These are phyloP conservation scores for Rugiboletus extremiorientalis DNA, from an alignment of 1,284 basidiomycete genomes.

Conservation along the genomic window DNA sequence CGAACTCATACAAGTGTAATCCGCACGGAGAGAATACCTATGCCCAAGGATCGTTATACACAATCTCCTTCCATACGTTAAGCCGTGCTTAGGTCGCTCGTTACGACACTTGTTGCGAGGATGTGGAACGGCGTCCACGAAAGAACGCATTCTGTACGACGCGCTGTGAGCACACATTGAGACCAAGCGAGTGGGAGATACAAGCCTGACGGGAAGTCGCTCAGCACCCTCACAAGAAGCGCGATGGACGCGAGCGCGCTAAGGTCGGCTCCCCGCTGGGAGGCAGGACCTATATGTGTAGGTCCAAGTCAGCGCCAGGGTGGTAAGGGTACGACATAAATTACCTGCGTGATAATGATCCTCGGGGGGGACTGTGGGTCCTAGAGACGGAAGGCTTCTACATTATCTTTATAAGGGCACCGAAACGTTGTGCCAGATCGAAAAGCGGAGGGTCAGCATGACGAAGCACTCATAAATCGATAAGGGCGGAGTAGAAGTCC, in stretches of 20 bases:
- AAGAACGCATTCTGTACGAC: conserved; percentile 36
- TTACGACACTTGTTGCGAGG: conserved; percentile 68
- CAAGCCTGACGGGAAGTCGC: conserved; percentile 52
- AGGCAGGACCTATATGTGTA: conserved; percentile 40
- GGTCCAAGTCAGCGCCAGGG: conserved; percentile 14
- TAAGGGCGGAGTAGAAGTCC: conserved; percentile 31
- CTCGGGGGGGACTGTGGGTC: conserved; percentile 36
- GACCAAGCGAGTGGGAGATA: conserved; percentile 6
- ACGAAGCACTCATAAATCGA: conserved; percentile 27
- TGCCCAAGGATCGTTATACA: conserved; percentile 17
- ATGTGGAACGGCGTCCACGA: conserved; percentile 54
- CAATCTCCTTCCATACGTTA: conserved; percentile 51
- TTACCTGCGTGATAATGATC: conserved; percentile 34
- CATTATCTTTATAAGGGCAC: conserved; percentile 35
- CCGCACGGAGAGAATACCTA: conserved; percentile 15
- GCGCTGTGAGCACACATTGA: conserved; percentile 3
- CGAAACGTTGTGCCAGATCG: conserved; percentile 22
- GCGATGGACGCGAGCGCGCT: conserved; percentile 68
- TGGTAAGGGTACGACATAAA: conserved; percentile 21
- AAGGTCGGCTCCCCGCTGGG: conserved; percentile 64
- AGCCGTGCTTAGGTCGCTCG: conserved; percentile 68
- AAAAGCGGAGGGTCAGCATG: conserved; percentile 15
- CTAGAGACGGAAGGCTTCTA: conserved; percentile 19
- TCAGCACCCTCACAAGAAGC: conserved; percentile 69
- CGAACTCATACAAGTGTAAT: conserved; percentile 10